Evolutionary conservation across 306 rosid genomes (phyloP).

Genomic region (Vigna trinervia): DNA sequence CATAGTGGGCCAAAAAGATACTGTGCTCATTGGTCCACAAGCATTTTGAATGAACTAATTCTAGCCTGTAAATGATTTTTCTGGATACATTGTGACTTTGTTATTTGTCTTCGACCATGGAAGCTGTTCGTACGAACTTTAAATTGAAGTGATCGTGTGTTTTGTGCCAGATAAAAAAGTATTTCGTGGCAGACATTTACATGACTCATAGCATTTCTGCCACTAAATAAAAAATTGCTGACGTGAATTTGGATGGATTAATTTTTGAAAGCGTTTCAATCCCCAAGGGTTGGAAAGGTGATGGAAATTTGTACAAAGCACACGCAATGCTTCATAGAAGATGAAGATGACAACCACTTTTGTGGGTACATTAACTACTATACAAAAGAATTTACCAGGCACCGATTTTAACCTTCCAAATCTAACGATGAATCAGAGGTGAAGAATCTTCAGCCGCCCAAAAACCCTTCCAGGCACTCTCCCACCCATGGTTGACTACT

Average conservation of each 20-base stretch:
- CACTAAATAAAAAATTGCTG: no score
- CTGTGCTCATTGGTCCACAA: no score
- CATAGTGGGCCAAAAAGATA: no score
- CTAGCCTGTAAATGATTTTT: no score
- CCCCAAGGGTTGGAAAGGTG: conserved; percentile 28
- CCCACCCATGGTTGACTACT: conserved; percentile 34
- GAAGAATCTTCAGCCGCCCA: conserved; percentile 41
- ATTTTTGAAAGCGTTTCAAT: conserved; percentile 17
- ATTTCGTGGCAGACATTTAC: no score
- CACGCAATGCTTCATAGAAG: conserved; percentile 22
- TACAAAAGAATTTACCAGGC: conserved; percentile 49
- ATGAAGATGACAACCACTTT: conserved; percentile 19
- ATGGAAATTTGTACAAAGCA: conserved; percentile 33
- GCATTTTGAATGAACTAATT: no score
- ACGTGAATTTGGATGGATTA: not conserved
- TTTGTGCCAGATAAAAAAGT: no score
- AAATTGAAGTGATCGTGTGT: no score
- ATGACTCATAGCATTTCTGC: no score
- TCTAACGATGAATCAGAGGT: conserved; percentile 21
- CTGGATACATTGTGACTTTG: no score
- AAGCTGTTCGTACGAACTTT: no score
- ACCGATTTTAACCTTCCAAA: conserved; percentile 43
- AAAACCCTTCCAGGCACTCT: conserved; percentile 40
- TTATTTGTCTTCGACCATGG: no score
- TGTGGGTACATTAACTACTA: conserved; percentile 37